phyloP scores from a whole-genome alignment of 441 rosid species.

The Bocquillonia castaneifolia region DNA sequence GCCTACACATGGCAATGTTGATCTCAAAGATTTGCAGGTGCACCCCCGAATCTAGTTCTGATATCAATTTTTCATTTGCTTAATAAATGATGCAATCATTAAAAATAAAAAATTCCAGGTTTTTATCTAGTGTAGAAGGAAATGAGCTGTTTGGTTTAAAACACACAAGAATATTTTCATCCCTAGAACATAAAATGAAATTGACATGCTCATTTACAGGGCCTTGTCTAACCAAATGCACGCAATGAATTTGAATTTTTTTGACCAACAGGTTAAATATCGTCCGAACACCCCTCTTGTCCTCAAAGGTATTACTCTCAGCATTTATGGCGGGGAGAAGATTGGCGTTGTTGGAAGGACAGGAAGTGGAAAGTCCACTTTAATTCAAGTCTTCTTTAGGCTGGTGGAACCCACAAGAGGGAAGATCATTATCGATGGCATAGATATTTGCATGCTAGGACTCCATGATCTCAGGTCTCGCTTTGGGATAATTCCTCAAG shows the following conservation, averaged over 20 bases:
- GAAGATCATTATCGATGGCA: slow-evolving; percentile 67
- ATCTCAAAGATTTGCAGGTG: slow-evolving; percentile 72
- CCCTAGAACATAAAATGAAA: not conserved
- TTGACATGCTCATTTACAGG: not conserved
- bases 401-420: slow-evolving; percentile 88
- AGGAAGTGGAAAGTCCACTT: slow-evolving; percentile 91
- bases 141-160: too few relatives aligned
- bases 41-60: slow-evolving; percentile 5
- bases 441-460: slow-evolving; percentile 66
- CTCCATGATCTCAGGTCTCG: slow-evolving; percentile 89
- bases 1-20: slow-evolving; percentile 70
- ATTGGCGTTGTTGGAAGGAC: slow-evolving; percentile 91
- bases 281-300: slow-evolving; percentile 84
- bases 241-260: slow-evolving; percentile 4
- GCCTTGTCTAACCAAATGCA: slow-evolving; percentile 7
- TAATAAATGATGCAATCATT: too few relatives aligned
- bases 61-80: too few relatives aligned
- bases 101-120: too few relatives aligned
- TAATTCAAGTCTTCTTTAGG: slow-evolving; percentile 83
- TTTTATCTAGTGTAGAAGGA: not conserved
- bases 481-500: slow-evolving; percentile 94
- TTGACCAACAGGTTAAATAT: slow-evolving; percentile 60
- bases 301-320: slow-evolving; percentile 70
- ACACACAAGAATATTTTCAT: too few relatives aligned
- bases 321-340: slow-evolving; percentile 83